Evolutionary conservation across 768 basidiomycete species (phyloP).

Genomic region (Podaxis sp.): DNA sequence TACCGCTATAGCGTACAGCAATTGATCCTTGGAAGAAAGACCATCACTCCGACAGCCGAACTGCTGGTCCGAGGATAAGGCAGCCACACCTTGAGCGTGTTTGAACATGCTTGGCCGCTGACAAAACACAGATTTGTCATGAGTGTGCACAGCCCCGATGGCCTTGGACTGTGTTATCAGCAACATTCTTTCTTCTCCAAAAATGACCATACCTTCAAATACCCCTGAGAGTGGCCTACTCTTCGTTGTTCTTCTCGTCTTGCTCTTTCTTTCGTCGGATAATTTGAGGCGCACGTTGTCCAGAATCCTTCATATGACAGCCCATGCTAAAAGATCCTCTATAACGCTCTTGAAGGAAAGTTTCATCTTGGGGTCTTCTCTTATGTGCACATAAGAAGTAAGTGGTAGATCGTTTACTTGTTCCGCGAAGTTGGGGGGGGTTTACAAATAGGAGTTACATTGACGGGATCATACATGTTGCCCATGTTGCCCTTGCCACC

Average conservation of each 20-base stretch:
- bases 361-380: not conserved
- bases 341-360: not conserved
- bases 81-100: not conserved
- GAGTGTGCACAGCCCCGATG: no score
- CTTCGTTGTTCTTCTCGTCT: not conserved
- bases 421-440: no score
- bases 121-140: not conserved
- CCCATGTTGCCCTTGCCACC: no score
- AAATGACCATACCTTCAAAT: not conserved
- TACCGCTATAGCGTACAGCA: not conserved
- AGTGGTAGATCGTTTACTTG: no score
- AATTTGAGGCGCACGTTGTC: no score
- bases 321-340: no score
- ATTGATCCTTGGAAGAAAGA: conserved; percentile 4
- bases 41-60: not conserved
- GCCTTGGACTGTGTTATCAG: no score
- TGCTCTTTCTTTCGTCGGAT: not conserved
- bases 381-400: not conserved
- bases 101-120: not conserved
- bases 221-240: not conserved
- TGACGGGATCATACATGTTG: no score
- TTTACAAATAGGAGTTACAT: no score
- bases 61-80: conserved; percentile 1
- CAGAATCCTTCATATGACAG: no score
- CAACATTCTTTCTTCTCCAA: no score